These are phyloP conservation scores for Solanum bulbocastanum DNA, from an alignment of 257 asterid genomes.

Conservation along the genomic window DNA sequence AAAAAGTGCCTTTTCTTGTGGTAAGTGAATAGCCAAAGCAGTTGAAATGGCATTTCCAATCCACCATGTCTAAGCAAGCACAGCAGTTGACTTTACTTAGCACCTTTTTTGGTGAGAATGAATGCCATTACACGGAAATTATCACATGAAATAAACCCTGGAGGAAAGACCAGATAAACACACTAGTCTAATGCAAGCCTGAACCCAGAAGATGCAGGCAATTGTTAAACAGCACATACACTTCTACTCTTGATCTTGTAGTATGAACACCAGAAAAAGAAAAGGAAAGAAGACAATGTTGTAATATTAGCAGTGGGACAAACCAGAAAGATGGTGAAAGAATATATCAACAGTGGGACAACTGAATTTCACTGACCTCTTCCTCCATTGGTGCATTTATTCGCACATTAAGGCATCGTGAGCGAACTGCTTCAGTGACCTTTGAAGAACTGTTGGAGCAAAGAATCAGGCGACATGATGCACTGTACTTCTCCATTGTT, in stretches of 20 bases:
- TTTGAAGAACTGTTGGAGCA: constrained; percentile 98
- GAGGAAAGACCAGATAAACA: neutral
- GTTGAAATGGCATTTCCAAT: neutral
- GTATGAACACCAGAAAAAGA: neutral
- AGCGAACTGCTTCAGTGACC: constrained; percentile 96
- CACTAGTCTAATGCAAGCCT: neutral
- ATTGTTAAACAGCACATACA: neutral
- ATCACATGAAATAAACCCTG: neutral
- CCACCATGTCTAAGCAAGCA: neutral
- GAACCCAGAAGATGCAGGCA: neutral
- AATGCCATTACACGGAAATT: neutral
- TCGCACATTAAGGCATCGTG: constrained; percentile 89
- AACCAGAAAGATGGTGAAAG: neutral
- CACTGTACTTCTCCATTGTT: constrained; percentile 98
- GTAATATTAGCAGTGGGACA: neutral
- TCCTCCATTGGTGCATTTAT: constrained; percentile 76
- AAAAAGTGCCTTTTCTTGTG: neutral
- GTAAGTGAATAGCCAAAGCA: neutral
- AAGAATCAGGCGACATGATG: constrained; percentile 81
- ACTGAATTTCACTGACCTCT: constrained; percentile 43
- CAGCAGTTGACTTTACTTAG: neutral
- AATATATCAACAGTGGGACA: neutral
- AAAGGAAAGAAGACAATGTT: neutral
- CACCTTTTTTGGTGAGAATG: neutral
- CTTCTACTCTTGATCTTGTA: neutral